Evolutionary conservation across 2,329 filamentous ascomycete species (phyloP).

Genomic region (Epichloe hybrida): DNA sequence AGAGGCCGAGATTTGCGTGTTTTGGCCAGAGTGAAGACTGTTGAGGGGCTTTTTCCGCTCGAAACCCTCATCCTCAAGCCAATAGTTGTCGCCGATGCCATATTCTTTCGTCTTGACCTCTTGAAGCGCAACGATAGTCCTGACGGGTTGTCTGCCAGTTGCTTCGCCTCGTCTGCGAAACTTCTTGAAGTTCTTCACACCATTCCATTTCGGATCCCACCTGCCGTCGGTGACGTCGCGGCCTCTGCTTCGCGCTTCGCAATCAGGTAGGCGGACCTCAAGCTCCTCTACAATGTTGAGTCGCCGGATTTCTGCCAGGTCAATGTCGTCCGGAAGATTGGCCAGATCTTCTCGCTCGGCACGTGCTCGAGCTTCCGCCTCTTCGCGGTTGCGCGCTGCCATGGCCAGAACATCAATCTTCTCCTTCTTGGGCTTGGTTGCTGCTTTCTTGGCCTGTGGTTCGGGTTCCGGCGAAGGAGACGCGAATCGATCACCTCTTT

Average conservation of each 20-base stretch:
- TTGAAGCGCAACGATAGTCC: slow-evolving; percentile 56
- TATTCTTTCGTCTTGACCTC: slow-evolving; percentile 59
- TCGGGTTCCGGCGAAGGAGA: slow-evolving; percentile 15
- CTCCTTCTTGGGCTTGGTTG: slow-evolving; percentile 34
- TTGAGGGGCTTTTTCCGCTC: slow-evolving; percentile 14
- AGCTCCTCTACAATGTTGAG: slow-evolving; percentile 69
- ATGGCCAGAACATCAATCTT: slow-evolving; percentile 57
- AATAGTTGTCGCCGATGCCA: slow-evolving; percentile 65
- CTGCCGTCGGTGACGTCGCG: slow-evolving; percentile 39
- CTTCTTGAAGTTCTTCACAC: slow-evolving; percentile 88
- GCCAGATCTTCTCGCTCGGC: slow-evolving; percentile 40
- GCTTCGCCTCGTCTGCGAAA: slow-evolving; percentile 51
- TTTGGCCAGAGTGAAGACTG: not conserved
- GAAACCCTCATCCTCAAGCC: slow-evolving; percentile 42
- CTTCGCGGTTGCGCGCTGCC: slow-evolving; percentile 44
- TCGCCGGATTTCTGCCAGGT: slow-evolving; percentile 58
- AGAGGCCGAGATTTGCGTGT: not conserved
- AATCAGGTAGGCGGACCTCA: slow-evolving; percentile 36
- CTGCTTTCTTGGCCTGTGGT: slow-evolving; percentile 5
- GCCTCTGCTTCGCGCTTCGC: slow-evolving; percentile 25
- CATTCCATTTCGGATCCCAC: slow-evolving; percentile 88
- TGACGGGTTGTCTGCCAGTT: slow-evolving; percentile 26
- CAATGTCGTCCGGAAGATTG: slow-evolving; percentile 46
- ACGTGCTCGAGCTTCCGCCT: slow-evolving; percentile 50
- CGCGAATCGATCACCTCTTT: slow-evolving; percentile 36